Conservation (phyloP, 208 protist species). For the Acanthamoeba healyi region DNA sequence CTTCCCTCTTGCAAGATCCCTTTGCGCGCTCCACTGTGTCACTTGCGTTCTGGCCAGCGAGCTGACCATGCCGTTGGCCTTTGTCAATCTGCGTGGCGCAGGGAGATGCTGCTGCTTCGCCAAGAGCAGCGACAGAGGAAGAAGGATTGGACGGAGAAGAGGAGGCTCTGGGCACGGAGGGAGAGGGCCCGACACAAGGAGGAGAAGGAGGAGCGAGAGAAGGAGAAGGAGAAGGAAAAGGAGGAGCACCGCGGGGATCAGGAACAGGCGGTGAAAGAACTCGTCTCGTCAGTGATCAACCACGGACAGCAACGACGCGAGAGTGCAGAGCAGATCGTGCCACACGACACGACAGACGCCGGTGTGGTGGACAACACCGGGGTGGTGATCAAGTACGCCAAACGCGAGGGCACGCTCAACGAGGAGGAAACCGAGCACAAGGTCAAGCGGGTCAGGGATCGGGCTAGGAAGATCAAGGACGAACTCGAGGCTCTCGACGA, state of each 20-base stretch:
- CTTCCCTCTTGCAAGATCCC: neutral
- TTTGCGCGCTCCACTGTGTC: neutral
- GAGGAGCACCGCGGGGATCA: neutral
- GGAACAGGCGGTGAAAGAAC: neutral
- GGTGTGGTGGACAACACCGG: neutral
- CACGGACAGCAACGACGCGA: neutral
- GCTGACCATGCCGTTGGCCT: too few relatives aligned
- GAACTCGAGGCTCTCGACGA: slow-evolving; percentile 12
- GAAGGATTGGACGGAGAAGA: slow-evolving; percentile 59
- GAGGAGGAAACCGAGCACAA: neutral
- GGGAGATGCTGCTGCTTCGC: slow-evolving; percentile 5
- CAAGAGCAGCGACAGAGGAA: slow-evolving; percentile 27
- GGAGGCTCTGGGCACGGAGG: neutral
- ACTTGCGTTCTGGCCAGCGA: too few relatives aligned
- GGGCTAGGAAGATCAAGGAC: slow-evolving; percentile 1
- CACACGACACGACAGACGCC: neutral
- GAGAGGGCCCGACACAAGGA: slow-evolving; percentile 26
- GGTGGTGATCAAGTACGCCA: slow-evolving; percentile 3
- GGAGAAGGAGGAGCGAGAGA: neutral
- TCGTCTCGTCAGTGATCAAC: neutral
- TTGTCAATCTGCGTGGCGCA: neutral
- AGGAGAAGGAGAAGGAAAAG: neutral
- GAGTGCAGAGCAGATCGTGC: neutral
- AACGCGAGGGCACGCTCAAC: neutral
- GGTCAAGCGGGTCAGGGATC: neutral